These are phyloP conservation scores for Aspergillus coremiiformis DNA, from an alignment of 495 filamentous ascomycete genomes.

Conservation along the genomic window DNA sequence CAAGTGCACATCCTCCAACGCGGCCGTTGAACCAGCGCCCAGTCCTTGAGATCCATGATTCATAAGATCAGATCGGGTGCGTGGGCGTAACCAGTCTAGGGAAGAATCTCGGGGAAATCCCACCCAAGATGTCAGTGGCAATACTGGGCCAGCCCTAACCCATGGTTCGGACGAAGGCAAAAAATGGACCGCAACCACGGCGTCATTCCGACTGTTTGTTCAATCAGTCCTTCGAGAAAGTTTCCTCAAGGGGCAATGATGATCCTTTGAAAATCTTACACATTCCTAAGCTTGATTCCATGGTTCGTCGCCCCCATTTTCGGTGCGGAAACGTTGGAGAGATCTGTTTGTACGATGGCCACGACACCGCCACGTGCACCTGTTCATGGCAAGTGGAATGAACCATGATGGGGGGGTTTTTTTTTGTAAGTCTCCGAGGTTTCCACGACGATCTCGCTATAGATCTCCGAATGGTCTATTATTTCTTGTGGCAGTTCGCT, in stretches of 20 bases:
- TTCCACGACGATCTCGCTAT: background rate
- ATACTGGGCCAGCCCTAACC: background rate
- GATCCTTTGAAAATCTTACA: background rate
- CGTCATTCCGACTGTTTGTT: background rate
- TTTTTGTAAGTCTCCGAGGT: background rate
- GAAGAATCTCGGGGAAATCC: too few relatives aligned
- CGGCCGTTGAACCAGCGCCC: too few relatives aligned
- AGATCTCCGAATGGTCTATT: background rate
- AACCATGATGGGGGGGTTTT: too few relatives aligned
- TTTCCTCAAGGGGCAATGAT: background rate
- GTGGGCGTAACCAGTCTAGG: background rate
- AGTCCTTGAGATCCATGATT: too few relatives aligned
- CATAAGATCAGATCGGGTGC: too few relatives aligned
- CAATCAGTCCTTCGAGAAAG: background rate
- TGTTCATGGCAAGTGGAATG: too few relatives aligned
- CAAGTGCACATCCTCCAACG: too few relatives aligned
- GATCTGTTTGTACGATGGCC: too few relatives aligned
- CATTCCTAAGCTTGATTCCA: background rate
- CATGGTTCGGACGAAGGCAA: slow-evolving; percentile 11
- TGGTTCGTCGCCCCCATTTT: background rate
- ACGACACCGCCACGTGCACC: too few relatives aligned
- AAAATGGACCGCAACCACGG: too few relatives aligned
- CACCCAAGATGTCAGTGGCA: too few relatives aligned
- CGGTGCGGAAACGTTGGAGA: background rate
- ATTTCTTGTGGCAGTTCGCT: background rate